Evolutionary conservation across 208 protist species (phyloP).

Genomic region (Trypanosoma platydactyli): DNA sequence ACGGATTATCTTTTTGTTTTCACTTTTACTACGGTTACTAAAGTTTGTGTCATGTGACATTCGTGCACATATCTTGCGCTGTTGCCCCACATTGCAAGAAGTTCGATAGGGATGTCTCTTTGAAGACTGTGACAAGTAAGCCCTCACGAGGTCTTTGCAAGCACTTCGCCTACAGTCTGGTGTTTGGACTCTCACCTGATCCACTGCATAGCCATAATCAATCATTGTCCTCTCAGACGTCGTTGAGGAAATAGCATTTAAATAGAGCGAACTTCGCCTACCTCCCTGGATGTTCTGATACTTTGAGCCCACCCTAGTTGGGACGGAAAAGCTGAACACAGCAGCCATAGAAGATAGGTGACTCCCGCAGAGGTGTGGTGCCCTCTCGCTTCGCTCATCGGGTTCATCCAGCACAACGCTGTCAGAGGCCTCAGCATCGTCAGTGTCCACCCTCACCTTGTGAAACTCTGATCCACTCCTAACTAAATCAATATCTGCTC

Average conservation of each 20-base stretch:
- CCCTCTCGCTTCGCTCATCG: not conserved
- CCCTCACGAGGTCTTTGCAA: constrained; percentile 6
- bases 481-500: too few species aligned
- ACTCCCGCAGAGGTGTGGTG: not conserved
- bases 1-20: not conserved
- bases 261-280: constrained; percentile 4
- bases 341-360: not conserved
- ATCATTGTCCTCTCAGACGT: constrained; percentile 29
- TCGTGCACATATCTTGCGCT: not conserved
- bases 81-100: not conserved
- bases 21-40: not conserved
- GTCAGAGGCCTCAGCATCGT: not conserved
- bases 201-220: constrained; percentile 12
- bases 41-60: not conserved
- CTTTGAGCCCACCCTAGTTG: not conserved
- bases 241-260: constrained; percentile 8
- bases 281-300: not conserved
- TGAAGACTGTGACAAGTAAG: constrained; percentile 5
- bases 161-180: not conserved
- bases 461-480: too few species aligned
- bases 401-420: not conserved
- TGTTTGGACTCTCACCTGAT: constrained; percentile 8
- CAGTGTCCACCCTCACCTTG: not conserved
- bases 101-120: not conserved
- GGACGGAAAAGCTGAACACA: not conserved